phyloP scores from a whole-genome alignment of 345 rosid species.

The Salix koriyanagi region DNA sequence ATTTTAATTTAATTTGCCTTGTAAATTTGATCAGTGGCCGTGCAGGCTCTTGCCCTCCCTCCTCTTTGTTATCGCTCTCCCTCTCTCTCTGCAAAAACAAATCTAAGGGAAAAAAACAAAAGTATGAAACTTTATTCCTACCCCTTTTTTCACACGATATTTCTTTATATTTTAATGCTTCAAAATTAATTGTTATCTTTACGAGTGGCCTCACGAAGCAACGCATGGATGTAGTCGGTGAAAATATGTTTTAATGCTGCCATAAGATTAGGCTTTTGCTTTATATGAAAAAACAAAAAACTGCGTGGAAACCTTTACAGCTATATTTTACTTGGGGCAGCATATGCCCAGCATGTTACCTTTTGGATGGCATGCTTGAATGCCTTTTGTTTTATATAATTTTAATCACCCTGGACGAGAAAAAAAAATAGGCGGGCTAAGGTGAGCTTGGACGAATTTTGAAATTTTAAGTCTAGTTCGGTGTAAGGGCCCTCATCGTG shows the following conservation, averaged over 20 bases:
- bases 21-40: conserved; percentile 37
- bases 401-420: background rate
- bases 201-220: background rate
- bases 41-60: conserved; percentile 17
- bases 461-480: background rate
- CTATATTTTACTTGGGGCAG: background rate
- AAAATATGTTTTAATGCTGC: background rate
- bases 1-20: conserved; percentile 29
- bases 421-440: background rate
- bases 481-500: background rate
- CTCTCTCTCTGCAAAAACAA: background rate
- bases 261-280: background rate
- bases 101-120: too few species aligned
- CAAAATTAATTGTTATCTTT: background rate
- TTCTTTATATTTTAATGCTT: background rate
- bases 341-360: conserved; percentile 3
- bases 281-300: background rate
- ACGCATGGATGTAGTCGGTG: background rate
- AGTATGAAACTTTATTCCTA: too few species aligned
- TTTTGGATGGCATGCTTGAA: conserved; percentile 12
- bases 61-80: background rate
- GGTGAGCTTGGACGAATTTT: background rate
- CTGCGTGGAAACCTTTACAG: background rate
- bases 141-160: background rate
- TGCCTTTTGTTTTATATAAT: background rate